phyloP scores from a whole-genome alignment of 2,329 filamentous ascomycete genomes.

The Aspergillus tamarii region DNA sequence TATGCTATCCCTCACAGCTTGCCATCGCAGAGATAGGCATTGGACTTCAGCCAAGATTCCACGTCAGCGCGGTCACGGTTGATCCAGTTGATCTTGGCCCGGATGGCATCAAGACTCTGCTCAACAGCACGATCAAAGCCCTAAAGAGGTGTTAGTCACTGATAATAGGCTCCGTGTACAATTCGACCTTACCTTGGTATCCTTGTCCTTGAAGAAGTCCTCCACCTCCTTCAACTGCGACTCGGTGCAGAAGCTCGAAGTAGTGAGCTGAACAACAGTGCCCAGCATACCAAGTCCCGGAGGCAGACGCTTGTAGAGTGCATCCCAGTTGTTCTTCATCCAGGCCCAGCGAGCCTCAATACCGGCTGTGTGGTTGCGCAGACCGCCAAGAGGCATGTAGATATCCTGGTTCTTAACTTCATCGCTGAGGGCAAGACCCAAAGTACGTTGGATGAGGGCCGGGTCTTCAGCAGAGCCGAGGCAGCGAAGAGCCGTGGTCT shows the following conservation, averaged over 20 bases:
- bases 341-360: constrained; percentile 80
- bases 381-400: constrained; percentile 80
- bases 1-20: constrained; percentile 32
- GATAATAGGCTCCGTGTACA: neutral
- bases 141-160: constrained; percentile 32
- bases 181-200: constrained; percentile 65
- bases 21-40: constrained; percentile 57
- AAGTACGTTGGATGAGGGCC: constrained; percentile 78
- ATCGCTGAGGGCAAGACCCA: constrained; percentile 73
- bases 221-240: constrained; percentile 77
- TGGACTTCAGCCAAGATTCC: constrained; percentile 69
- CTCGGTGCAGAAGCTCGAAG: constrained; percentile 75
- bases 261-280: constrained; percentile 79
- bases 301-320: constrained; percentile 76
- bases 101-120: constrained; percentile 84
- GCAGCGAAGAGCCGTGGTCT: constrained; percentile 84
- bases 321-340: constrained; percentile 88
- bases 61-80: constrained; percentile 77
- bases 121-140: constrained; percentile 84
- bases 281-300: constrained; percentile 86
- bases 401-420: constrained; percentile 94
- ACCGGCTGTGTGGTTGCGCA: constrained; percentile 76
- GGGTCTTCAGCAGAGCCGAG: constrained; percentile 79
- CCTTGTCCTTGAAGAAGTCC: constrained; percentile 78
- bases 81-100: constrained; percentile 82